Evolutionary conservation across 306 rosid genomes (phyloP).

Genomic region (Citrullus colocynthis): DNA sequence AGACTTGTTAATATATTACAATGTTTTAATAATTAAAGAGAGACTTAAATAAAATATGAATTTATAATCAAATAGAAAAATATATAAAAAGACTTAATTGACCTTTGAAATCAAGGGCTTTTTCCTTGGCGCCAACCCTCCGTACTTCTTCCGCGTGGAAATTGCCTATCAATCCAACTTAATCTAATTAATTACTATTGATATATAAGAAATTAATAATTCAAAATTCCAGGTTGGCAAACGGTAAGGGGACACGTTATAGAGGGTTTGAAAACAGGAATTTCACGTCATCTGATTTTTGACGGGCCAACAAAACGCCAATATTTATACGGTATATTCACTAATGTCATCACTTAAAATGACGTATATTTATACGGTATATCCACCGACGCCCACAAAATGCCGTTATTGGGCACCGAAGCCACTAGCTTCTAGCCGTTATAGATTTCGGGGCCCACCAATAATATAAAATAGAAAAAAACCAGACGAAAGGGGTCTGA

Average conservation of each 20-base stretch:
- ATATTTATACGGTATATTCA: too few relatives aligned
- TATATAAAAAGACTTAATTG: not conserved
- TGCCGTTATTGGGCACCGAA: not conserved
- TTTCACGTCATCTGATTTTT: not conserved
- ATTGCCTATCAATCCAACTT: slow-evolving; percentile 18
- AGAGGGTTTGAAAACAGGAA: not conserved
- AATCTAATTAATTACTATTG: not conserved
- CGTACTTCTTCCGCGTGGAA: slow-evolving; percentile 48
- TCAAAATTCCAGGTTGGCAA: not conserved
- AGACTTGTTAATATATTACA: too few relatives aligned
- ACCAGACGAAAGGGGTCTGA: too few relatives aligned
- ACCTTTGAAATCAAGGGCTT: slow-evolving; percentile 92
- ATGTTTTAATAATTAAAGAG: too few relatives aligned
- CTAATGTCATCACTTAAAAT: not conserved
- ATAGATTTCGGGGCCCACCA: not conserved
- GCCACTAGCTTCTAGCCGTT: not conserved
- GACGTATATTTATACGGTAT: too few relatives aligned
- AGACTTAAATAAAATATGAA: too few relatives aligned
- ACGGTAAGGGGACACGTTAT: not conserved
- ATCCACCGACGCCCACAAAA: not conserved
- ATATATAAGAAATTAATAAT: not conserved
- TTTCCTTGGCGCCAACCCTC: slow-evolving; percentile 75
- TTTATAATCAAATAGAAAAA: too few relatives aligned
- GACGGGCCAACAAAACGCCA: not conserved
- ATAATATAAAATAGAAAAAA: too few relatives aligned